Percentiles rank a stretch among this genome's conserved stretches.
Conservation (phyloP, 371 early-diverging fungal species). For the Fennellomyces sp. region DNA sequence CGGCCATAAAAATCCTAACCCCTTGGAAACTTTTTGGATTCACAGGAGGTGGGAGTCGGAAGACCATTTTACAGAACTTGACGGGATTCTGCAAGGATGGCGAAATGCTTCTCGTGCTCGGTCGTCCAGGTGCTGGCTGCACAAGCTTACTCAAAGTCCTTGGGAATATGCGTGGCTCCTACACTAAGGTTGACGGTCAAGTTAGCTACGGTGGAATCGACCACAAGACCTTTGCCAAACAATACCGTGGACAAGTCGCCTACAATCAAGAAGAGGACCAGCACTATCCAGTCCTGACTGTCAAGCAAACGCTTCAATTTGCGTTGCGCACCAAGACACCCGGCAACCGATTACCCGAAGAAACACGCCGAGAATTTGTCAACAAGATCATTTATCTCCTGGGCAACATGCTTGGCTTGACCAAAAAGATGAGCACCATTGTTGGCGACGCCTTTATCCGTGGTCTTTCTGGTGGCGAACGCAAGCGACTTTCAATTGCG, state of each 20-base stretch:
- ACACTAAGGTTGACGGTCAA: conserved; percentile 33
- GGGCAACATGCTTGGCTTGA: conserved; percentile 65
- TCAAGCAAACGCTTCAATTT: conserved; percentile 51
- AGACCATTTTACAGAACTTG: conserved; percentile 29
- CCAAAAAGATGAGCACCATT: conserved; percentile 71
- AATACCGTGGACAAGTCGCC: conserved; percentile 40
- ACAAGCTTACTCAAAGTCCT: conserved; percentile 49
- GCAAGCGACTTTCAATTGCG: conserved; percentile 86
- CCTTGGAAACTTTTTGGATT: conserved; percentile 11
- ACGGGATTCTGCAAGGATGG: conserved; percentile 47
- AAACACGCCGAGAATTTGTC: conserved; percentile 19
- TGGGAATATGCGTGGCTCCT: conserved; percentile 41
- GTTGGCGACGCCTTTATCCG: conserved; percentile 83
- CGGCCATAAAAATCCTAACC: neutral
- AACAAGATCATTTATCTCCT: conserved; percentile 39
- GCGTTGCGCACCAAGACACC: conserved; percentile 52
- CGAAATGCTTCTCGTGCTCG: conserved; percentile 57
- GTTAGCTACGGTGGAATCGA: conserved; percentile 40
- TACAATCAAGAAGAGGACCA: conserved; percentile 53
- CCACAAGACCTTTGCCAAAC: conserved; percentile 24
- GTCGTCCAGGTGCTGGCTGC: conserved; percentile 53
- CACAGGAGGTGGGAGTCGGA: neutral
- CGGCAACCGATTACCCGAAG: conserved; percentile 23
- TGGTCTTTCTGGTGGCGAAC: conserved; percentile 86
- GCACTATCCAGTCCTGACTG: conserved; percentile 45